phyloP scores from a whole-genome alignment of 768 basidiomycete species.

The Pleurotus tuoliensis region DNA sequence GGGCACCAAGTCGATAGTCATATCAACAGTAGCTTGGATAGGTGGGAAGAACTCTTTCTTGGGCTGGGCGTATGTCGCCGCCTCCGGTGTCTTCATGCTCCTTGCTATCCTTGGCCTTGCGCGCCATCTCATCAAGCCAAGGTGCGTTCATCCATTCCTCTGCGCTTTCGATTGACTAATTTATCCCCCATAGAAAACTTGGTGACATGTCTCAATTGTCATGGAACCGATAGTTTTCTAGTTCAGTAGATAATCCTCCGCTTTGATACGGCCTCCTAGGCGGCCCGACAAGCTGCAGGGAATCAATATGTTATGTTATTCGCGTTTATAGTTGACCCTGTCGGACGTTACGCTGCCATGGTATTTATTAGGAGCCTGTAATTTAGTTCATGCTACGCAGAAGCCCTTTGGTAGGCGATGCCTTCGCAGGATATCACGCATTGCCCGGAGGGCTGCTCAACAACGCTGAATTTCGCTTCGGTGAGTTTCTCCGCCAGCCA shows the following conservation, averaged over 20 bases:
- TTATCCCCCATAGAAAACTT: conserved; percentile 50
- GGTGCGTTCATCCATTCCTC: conserved; percentile 40
- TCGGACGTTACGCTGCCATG: background rate
- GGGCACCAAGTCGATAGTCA: conserved; percentile 95
- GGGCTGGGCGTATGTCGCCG: conserved; percentile 95
- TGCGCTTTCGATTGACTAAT: conserved; percentile 2
- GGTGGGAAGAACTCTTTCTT: conserved; percentile 98
- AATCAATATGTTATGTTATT: background rate
- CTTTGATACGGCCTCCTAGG: no score
- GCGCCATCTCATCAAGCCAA: conserved; percentile 89
- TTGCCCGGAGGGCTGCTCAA: conserved; percentile 35
- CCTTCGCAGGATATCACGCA: conserved; percentile 59
- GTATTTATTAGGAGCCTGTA: background rate
- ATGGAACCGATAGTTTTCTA: conserved; percentile 63
- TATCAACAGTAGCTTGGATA: conserved; percentile 97
- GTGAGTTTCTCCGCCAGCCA: conserved; percentile 70
- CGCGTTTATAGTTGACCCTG: background rate
- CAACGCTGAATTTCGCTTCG: conserved; percentile 56
- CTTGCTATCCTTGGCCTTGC: conserved; percentile 87
- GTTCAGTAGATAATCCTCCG: background rate
- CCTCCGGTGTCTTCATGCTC: conserved; percentile 81
- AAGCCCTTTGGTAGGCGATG: conserved; percentile 41
- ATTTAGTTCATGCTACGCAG: no score
- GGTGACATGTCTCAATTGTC: conserved; percentile 87
- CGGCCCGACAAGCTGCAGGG: no score